Evolutionary conservation across 2,329 filamentous ascomycete species (phyloP).

Genomic region (Fusarium setosum): DNA sequence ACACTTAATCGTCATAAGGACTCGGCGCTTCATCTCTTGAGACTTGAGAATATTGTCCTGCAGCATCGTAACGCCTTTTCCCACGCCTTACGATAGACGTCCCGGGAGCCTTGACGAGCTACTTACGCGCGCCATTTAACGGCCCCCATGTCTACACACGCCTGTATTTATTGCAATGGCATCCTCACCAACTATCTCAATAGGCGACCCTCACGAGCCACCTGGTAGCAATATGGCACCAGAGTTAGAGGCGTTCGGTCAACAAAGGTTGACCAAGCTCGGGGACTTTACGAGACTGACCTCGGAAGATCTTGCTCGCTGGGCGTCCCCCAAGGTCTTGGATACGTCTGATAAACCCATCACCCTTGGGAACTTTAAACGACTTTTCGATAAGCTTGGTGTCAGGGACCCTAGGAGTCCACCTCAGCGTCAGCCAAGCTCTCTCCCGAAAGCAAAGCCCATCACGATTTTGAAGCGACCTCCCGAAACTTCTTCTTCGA

Average conservation of each 20-base stretch:
- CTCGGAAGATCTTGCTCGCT: conserved; percentile 8
- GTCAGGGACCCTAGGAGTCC: background rate
- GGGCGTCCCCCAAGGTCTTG: conserved; percentile 10
- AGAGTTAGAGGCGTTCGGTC: background rate
- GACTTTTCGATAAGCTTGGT: conserved; percentile 29
- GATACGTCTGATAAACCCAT: background rate
- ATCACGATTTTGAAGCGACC: conserved; percentile 20
- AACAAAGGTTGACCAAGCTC: conserved; percentile 15
- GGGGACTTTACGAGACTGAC: conserved; percentile 26
- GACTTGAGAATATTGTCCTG: background rate
- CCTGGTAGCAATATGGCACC: conserved; percentile 18
- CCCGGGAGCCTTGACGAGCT: background rate
- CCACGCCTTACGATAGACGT: conserved; percentile 1
- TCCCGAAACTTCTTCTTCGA: background rate
- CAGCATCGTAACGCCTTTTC: background rate
- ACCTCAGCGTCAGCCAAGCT: background rate
- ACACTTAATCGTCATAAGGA: background rate
- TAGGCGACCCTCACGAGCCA: conserved; percentile 32
- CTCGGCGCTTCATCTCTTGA: background rate
- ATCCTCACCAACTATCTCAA: conserved; percentile 15
- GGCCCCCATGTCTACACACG: conserved; percentile 17
- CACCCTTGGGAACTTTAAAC: conserved; percentile 30
- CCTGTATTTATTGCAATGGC: conserved; percentile 20
- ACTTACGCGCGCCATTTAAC: background rate
- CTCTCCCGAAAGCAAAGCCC: conserved; percentile 1